A percentile compares a stretch with the other conserved stretches of the same genome.
phyloP scores from a whole-genome alignment of 169 alveolate genomes.

The Perkinsus marinus region DNA sequence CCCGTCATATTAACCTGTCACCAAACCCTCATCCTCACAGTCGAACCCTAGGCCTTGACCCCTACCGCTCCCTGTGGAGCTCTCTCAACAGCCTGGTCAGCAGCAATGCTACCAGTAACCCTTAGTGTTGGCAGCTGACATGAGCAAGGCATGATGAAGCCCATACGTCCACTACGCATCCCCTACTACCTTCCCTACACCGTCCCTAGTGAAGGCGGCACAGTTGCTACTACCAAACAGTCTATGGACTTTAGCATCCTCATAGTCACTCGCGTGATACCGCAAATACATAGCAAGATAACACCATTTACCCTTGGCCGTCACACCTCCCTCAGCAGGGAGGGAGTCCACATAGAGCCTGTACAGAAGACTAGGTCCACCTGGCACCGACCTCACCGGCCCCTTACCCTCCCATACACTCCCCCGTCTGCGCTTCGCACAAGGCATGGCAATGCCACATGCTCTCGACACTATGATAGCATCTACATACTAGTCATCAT shows the following conservation, averaged over 20 bases:
- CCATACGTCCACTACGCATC: background rate
- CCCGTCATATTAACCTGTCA: background rate
- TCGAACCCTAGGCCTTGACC: background rate
- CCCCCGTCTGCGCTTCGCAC: background rate
- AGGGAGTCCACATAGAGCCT: no score
- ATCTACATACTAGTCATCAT: background rate
- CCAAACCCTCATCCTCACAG: background rate
- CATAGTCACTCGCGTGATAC: background rate
- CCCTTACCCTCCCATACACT: background rate
- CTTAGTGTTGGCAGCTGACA: background rate
- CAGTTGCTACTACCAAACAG: background rate
- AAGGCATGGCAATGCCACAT: background rate
- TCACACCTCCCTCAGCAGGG: background rate
- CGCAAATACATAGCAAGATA: background rate
- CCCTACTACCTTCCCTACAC: background rate
- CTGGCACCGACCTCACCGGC: background rate
- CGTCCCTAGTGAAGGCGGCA: background rate
- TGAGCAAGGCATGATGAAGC: no score
- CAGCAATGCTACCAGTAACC: background rate
- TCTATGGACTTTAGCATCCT: background rate
- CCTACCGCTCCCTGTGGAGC: background rate
- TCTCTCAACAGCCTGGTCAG: background rate
- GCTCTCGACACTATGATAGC: background rate
- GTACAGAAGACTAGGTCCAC: no score
- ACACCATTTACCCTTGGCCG: background rate